Percentiles rank a stretch among this genome's conserved stretches.
These are phyloP conservation scores for Cercospora sojina DNA, from an alignment of 2,329 filamentous ascomycete genomes.

Conservation along the genomic window DNA sequence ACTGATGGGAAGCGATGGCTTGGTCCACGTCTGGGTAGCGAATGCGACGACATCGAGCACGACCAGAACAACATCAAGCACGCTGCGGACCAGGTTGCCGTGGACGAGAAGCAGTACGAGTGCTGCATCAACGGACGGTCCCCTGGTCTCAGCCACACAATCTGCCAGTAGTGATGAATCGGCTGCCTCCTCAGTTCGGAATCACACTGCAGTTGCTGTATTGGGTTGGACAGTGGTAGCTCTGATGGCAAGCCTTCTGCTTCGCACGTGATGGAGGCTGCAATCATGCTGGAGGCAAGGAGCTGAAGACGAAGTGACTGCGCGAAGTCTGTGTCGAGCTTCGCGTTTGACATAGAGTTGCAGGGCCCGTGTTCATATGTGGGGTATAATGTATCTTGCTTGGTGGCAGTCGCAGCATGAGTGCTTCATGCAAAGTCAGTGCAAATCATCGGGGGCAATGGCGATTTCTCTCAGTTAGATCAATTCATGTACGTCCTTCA, in stretches of 20 bases:
- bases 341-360: not conserved
- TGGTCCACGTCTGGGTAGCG: not conserved
- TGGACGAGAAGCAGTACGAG: not conserved
- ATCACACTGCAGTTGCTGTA: not conserved
- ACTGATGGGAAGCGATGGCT: not conserved
- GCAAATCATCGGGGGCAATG: not conserved
- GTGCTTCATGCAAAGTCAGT: not conserved
- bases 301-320: not conserved
- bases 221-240: not conserved
- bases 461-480: not conserved
- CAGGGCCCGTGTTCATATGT: not conserved
- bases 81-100: not conserved
- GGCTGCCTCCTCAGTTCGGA: not conserved
- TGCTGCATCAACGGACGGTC: not conserved
- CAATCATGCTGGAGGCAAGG: not conserved
- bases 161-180: not conserved
- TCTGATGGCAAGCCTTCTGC: not conserved
- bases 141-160: not conserved
- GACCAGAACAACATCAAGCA: not conserved
- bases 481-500: not conserved
- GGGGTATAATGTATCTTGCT: not conserved
- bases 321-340: not conserved
- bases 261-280: not conserved
- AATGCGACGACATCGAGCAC: not conserved
- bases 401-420: slow-evolving; percentile 7